phyloP scores from a whole-genome alignment of 257 asterid species.

The Mentha longifolia region DNA sequence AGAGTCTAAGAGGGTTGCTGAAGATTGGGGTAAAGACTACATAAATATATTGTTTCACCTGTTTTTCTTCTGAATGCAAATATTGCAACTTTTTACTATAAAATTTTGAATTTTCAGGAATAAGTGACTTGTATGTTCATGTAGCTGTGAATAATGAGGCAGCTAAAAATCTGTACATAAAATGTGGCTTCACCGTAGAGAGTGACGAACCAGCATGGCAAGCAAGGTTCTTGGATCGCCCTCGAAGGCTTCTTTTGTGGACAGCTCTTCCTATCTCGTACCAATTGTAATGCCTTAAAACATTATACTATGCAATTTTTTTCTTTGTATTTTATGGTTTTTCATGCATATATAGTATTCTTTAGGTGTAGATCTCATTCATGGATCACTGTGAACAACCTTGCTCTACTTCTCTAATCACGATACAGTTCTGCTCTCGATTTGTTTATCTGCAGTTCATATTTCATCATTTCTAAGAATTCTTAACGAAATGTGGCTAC shows the following conservation, averaged over 20 bases:
- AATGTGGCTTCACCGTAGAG: constrained; percentile 81
- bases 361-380: not conserved
- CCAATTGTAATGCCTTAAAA: constrained; percentile 39
- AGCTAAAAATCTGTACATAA: constrained; percentile 77
- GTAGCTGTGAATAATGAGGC: constrained; percentile 89
- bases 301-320: not conserved
- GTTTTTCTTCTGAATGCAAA: too few relatives aligned
- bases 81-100: not conserved
- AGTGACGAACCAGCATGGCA: constrained; percentile 95
- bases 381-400: constrained; percentile 6
- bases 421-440: not conserved
- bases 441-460: constrained; percentile 10
- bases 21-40: constrained; percentile 73
- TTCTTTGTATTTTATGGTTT: not conserved
- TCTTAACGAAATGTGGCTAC: not conserved
- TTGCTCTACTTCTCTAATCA: not conserved
- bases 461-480: not conserved
- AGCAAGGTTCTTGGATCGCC: constrained; percentile 92
- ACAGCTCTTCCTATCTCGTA: constrained; percentile 63
- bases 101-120: constrained; percentile 54
- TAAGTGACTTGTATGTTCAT: constrained; percentile 90
- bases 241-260: constrained; percentile 88
- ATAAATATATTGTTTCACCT: not conserved
- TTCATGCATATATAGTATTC: not conserved
- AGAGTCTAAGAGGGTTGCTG: constrained; percentile 69